Evolutionary conservation across 495 filamentous ascomycete species (phyloP).

Genomic region (Talaromyces borbonicus): DNA sequence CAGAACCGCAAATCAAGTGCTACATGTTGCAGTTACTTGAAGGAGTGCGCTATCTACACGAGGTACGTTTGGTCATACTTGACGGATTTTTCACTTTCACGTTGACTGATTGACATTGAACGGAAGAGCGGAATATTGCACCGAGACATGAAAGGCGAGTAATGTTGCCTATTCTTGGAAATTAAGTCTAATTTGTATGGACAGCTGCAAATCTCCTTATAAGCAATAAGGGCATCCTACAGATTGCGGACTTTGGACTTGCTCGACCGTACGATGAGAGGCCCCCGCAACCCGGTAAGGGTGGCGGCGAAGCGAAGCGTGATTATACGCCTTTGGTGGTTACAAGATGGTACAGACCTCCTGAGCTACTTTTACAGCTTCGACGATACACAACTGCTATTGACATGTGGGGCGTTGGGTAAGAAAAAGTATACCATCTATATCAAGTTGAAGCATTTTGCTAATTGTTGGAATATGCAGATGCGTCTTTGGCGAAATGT

Average conservation of each 20-base stretch:
- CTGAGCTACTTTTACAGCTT: constrained; percentile 81
- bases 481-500: constrained; percentile 98
- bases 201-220: constrained; percentile 90
- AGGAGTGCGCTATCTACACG: constrained; percentile 82
- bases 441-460: neutral
- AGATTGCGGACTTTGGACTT: constrained; percentile 96
- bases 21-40: constrained; percentile 93
- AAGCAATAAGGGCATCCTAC: constrained; percentile 84
- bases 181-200: constrained; percentile 13
- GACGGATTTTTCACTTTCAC: neutral
- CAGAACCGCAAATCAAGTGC: constrained; percentile 89
- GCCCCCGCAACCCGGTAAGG: constrained; percentile 65
- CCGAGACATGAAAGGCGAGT: constrained; percentile 82
- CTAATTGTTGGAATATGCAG: constrained; percentile 25
- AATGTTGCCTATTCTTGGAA: neutral
- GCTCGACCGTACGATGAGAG: constrained; percentile 88
- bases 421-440: constrained; percentile 19
- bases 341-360: constrained; percentile 93
- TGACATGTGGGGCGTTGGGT: constrained; percentile 98
- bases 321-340: constrained; percentile 95
- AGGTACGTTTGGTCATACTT: constrained; percentile 29
- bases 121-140: constrained; percentile 70
- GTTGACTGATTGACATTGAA: constrained; percentile 8
- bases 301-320: constrained; percentile 73
- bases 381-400: constrained; percentile 89